A percentile compares a stretch with the other conserved stretches of the same genome.
Conservation (phyloP, 805 yeast species). For the Wickerhamiella qilinensis region DNA sequence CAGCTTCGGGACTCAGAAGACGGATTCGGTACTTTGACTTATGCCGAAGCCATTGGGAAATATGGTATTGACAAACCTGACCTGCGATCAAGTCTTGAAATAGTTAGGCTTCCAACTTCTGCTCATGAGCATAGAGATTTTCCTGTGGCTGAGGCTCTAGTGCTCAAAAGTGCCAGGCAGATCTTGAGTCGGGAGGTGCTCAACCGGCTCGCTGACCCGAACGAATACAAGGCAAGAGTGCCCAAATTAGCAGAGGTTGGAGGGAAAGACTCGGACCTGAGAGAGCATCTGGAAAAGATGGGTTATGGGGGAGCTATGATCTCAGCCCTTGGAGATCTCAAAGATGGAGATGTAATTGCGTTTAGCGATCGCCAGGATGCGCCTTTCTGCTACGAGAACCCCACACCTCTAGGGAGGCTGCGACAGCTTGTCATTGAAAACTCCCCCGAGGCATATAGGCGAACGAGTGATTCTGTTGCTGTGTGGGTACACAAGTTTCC, state of each 20-base stretch:
- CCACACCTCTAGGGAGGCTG: conserved; percentile 82
- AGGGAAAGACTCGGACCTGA: conserved; percentile 4
- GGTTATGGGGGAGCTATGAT: neutral
- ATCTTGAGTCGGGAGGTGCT: neutral
- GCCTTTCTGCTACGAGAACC: conserved; percentile 64
- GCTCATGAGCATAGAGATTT: conserved; percentile 29
- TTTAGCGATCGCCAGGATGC: conserved; percentile 50
- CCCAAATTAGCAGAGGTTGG: conserved; percentile 3
- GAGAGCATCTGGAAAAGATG: conserved; percentile 1
- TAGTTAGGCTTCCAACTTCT: conserved; percentile 31
- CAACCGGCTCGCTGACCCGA: neutral
- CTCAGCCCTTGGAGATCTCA: conserved; percentile 31
- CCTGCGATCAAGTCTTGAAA: conserved; percentile 37
- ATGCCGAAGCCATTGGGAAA: conserved; percentile 47
- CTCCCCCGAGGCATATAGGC: conserved; percentile 34
- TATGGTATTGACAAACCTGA: conserved; percentile 96
- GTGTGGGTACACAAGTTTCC: conserved; percentile 89
- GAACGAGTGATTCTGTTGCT: conserved; percentile 16
- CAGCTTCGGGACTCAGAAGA: neutral
- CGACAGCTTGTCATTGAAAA: conserved; percentile 55
- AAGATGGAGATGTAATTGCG: conserved; percentile 61
- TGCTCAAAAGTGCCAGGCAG: conserved; percentile 22
- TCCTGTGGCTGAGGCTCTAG: conserved; percentile 60
- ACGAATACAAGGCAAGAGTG: conserved; percentile 3
- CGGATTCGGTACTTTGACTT: conserved; percentile 27